phyloP scores from a whole-genome alignment of 208 protist species.

The Leishmania martiniquensis region DNA sequence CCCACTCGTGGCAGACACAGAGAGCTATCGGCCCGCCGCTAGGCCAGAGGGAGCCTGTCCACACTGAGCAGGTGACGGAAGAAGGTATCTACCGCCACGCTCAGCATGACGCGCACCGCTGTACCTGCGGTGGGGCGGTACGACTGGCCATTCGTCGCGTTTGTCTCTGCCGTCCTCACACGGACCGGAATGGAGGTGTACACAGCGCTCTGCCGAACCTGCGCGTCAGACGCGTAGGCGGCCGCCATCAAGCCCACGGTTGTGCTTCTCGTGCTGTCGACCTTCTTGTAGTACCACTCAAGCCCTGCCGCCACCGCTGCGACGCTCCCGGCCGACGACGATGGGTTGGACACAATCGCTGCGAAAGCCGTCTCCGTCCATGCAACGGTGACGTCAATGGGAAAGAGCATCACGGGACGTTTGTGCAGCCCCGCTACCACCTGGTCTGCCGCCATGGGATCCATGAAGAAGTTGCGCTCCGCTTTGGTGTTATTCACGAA shows the following conservation, averaged over 20 bases:
- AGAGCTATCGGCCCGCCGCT: background rate
- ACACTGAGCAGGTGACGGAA: constrained; percentile 42
- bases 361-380: constrained; percentile 46
- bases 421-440: constrained; percentile 45
- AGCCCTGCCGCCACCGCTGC: constrained; percentile 22
- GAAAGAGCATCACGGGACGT: constrained; percentile 53
- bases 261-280: constrained; percentile 23
- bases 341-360: constrained; percentile 26
- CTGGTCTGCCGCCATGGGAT: constrained; percentile 64
- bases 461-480: constrained; percentile 77
- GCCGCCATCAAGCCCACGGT: constrained; percentile 32
- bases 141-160: constrained; percentile 16
- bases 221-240: constrained; percentile 25
- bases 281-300: constrained; percentile 38
- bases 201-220: constrained; percentile 9
- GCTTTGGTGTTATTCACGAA: constrained; percentile 42
- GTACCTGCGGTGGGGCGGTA: constrained; percentile 29
- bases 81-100: constrained; percentile 33
- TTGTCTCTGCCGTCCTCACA: constrained; percentile 25
- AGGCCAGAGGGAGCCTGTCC: constrained; percentile 18
- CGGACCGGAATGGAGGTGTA: constrained; percentile 35
- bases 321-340: constrained; percentile 15
- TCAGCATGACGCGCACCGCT: constrained; percentile 43
- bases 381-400: constrained; percentile 41
- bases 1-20: background rate